A percentile compares a stretch with the other conserved stretches of the same genome.
These are phyloP conservation scores for Erodium chrysanthum DNA, from an alignment of 441 rosid species.

Conservation along the genomic window DNA sequence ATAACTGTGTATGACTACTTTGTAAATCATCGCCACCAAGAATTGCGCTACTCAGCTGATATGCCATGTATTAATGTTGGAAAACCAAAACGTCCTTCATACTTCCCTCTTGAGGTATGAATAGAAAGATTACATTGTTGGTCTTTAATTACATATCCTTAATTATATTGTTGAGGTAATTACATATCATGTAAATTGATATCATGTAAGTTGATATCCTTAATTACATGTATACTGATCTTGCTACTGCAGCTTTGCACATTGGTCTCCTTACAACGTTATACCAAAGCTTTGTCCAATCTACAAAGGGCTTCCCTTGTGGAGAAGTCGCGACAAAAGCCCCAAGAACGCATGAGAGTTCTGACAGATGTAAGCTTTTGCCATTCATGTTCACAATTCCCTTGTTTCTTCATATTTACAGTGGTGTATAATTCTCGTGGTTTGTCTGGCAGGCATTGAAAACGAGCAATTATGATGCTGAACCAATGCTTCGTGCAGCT, in stretches of 20 bases:
- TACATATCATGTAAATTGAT: too few relatives aligned
- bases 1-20: slow-evolving; percentile 61
- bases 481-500: slow-evolving; percentile 56
- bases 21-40: slow-evolving; percentile 35
- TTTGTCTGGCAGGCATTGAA: slow-evolving; percentile 36
- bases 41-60: slow-evolving; percentile 50
- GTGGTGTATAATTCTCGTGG: neutral
- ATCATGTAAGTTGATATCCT: neutral
- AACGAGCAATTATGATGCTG: slow-evolving; percentile 41
- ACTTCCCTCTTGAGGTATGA: slow-evolving; percentile 57
- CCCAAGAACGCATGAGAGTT: slow-evolving; percentile 65
- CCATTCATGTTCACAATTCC: neutral
- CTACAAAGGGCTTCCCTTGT: slow-evolving; percentile 70
- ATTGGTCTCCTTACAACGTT: slow-evolving; percentile 66
- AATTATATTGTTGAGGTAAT: too few relatives aligned
- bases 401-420: neutral
- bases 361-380: slow-evolving; percentile 38
- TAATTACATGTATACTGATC: neutral
- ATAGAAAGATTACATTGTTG: neutral
- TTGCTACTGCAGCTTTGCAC: slow-evolving; percentile 40
- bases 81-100: slow-evolving; percentile 76
- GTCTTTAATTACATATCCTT: too few relatives aligned
- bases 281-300: slow-evolving; percentile 52
- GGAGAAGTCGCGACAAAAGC: slow-evolving; percentile 75
- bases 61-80: slow-evolving; percentile 81